These are phyloP conservation scores for Pelargonium fulgidum DNA, from an alignment of 441 rosid species.

Conservation along the genomic window DNA sequence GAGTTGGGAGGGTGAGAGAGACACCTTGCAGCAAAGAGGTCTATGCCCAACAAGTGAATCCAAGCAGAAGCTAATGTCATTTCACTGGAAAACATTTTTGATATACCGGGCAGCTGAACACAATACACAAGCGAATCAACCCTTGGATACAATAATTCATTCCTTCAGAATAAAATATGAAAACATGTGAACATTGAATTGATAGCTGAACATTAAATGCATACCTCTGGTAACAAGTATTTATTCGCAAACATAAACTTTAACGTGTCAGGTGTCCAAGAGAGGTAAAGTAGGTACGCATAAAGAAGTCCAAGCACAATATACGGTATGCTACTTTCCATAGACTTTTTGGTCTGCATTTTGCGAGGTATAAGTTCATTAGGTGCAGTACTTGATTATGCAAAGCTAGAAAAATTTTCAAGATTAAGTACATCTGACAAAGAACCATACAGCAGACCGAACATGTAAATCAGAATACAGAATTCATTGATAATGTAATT, in stretches of 20 bases:
- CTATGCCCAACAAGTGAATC: conserved; percentile 81
- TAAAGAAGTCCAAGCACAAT: conserved; percentile 57
- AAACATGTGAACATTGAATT: not conserved
- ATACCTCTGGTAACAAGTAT: conserved; percentile 78
- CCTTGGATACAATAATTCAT: not conserved
- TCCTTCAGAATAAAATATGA: not conserved
- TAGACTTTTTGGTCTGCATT: conserved; percentile 62
- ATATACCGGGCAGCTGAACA: conserved; percentile 60
- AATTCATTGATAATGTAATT: too few relatives aligned
- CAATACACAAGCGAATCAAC: not conserved
- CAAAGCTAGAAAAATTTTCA: not conserved
- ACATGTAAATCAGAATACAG: too few relatives aligned
- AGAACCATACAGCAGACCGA: too few relatives aligned
- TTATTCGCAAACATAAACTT: conserved; percentile 63
- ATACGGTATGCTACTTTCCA: conserved; percentile 66
- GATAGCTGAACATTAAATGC: not conserved
- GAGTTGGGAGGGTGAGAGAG: conserved; percentile 3
- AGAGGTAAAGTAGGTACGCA: conserved; percentile 60
- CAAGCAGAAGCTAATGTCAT: conserved; percentile 86
- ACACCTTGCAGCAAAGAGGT: conserved; percentile 92
- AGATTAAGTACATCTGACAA: not conserved
- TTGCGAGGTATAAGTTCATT: conserved; percentile 3
- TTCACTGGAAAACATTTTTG: conserved; percentile 80
- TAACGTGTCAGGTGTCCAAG: conserved; percentile 77
- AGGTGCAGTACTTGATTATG: conserved; percentile 3